Base-by-base conservation (phyloP, 2,329 filamentous ascomycete genomes). In the Cordyceps militaris region DNA sequence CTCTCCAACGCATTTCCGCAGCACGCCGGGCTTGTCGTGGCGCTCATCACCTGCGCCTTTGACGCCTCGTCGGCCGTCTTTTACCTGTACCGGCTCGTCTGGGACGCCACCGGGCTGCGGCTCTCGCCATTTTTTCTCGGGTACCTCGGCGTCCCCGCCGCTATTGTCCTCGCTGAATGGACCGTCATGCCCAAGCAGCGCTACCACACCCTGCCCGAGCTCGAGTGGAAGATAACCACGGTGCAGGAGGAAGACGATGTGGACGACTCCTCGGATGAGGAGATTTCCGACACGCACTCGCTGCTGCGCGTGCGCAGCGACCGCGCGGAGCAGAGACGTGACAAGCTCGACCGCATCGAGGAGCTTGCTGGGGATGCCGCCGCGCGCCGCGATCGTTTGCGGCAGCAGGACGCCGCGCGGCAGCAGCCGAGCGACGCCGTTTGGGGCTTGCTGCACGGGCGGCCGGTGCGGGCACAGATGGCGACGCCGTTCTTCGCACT, bases 41-140 rank as follows among this genome's bases (percentile, higher is more conserved):
- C 90, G 2, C 77, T 91, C 34, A 73, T 95, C 54, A 93, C 89
- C 0, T 89, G 89, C 6, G 88, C 89, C 4, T 95, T 94, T 68
- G 89, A 95, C 70, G 86, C 88, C 1, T 92, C 88, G 1, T 91
- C 87, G 63, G 88, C 88, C 5, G 70, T 93, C 5, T 93, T 92
- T 64, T 77, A 93, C 19, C 67, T 88, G 32, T 92, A 92, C 71
- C 83, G 88, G 30, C 71, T 92, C 42, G 70, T 88, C 23, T 91
- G 87, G 68, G 80, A 89, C 65, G 76, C 75, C 55, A 84, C 79
- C n/a, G 1, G 66, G 61, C 0, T 73, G 75, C 2, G 43, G 61
- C 2, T 0, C 72, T 71, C 0, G 66, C 67, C 8, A 66, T 77
- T 77, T 65, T 77, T 77, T 62, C 74, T 71, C 54, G 66, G 61